Base-by-base conservation (phyloP, 805 yeast species). In the Saccharomycopsis amapae region DNA sequence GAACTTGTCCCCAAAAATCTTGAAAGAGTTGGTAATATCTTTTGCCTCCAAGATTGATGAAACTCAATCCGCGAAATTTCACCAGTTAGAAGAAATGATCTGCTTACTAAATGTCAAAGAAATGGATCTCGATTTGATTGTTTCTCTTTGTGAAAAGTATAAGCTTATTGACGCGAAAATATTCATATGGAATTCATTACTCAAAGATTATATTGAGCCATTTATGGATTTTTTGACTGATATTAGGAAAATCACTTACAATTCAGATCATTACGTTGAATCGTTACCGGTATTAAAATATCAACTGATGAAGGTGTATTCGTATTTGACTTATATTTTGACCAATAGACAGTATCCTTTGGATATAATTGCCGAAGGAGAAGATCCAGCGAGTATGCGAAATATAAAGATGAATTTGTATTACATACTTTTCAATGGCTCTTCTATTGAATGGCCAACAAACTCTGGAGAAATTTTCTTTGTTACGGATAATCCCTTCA, bases 271-370 rank as follows among this genome's bases (percentile, higher is more conserved):
- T 13, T 28, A 40, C 24, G 36, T 36, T n/a, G 35, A n/a, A 6
- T 13, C 35, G 15, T 5, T 31, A 13, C 18, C 9, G 6, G 15
- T n/a, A 13, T 18, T 36, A 6, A 9, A 36, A 23, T 22, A 20
- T 17, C 35, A 31, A 31, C 17, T 35, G 12, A 51, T 52, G 28
- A 68, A 68, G 51, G 64, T 78, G 2, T 81, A 65, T 54, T 71
- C 79, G 0, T 90, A 83, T 57, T 58, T 89, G 49, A 72, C 87
- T 0, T 83, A 77, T 55, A 64, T 79, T 9, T 65, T 86, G 23
- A 81, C 90, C 0, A 94, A 95, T 0, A 67, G 93, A 45, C 82
- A 80, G 48, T 90, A 80, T 58, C 97, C 97, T 0, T 78, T 83
- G 1, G 84, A 83, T 38, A 62, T 66, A 24, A 60, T 61, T 17